Percentiles rank a stretch among this genome's conserved stretches.
These are phyloP conservation scores for Oidiodendron maius DNA, from an alignment of 495 filamentous ascomycete genomes.

Conservation along the genomic window DNA sequence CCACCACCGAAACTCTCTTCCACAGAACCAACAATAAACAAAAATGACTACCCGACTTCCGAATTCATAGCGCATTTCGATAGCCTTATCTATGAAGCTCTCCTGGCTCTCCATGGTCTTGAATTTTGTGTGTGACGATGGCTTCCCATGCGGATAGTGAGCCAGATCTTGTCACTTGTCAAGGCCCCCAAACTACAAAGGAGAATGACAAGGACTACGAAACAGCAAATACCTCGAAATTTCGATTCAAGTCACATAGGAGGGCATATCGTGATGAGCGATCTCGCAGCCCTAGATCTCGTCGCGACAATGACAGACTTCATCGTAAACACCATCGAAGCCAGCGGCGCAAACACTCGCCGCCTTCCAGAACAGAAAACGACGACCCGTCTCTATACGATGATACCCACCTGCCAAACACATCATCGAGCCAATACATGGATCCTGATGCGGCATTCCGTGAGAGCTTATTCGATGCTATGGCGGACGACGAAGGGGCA, in stretches of 20 bases:
- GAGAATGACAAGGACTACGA: slow-evolving; percentile 22
- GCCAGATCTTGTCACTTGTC: neutral
- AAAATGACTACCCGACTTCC: no score
- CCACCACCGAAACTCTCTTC: no score
- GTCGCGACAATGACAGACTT: slow-evolving; percentile 21
- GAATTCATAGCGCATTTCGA: no score
- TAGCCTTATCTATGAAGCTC: no score
- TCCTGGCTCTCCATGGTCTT: neutral
- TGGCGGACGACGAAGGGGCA: slow-evolving; percentile 96
- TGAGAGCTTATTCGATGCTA: slow-evolving; percentile 96
- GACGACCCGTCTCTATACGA: slow-evolving; percentile 41
- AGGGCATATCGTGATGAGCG: slow-evolving; percentile 18
- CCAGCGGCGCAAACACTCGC: slow-evolving; percentile 26
- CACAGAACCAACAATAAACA: no score
- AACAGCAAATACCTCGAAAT: slow-evolving; percentile 32
- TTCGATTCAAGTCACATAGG: slow-evolving; percentile 53
- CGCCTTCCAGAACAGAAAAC: slow-evolving; percentile 5
- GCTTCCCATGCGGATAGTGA: slow-evolving; percentile 8
- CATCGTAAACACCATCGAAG: slow-evolving; percentile 31
- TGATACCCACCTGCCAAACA: slow-evolving; percentile 42
- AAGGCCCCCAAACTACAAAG: slow-evolving; percentile 7
- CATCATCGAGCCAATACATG: slow-evolving; percentile 30
- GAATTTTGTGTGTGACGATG: slow-evolving; percentile 7
- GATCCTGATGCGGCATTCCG: slow-evolving; percentile 73
- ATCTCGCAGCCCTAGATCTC: slow-evolving; percentile 15